phyloP scores from a whole-genome alignment of 495 filamentous ascomycete genomes.

The Penicillium goetzii region DNA sequence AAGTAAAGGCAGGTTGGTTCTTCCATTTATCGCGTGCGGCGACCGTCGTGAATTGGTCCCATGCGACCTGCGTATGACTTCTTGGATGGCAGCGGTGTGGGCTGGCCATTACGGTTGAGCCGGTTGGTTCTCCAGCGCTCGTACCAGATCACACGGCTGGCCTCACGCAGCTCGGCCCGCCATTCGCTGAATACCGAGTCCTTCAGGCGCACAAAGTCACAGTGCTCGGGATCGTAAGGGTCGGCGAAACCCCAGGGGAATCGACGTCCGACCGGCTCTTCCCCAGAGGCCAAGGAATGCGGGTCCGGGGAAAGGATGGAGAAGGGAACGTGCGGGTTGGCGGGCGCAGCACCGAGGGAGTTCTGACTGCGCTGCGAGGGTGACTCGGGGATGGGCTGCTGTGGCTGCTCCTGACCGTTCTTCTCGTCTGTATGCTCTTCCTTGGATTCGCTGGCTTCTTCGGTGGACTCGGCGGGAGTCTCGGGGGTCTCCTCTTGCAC shows the following conservation, averaged over 20 bases:
- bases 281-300: slow-evolving; percentile 70
- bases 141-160: slow-evolving; percentile 92
- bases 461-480: slow-evolving; percentile 19
- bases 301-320: slow-evolving; percentile 93
- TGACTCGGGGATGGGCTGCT: slow-evolving; percentile 18
- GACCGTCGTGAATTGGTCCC: slow-evolving; percentile 37
- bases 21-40: slow-evolving; percentile 38
- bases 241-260: slow-evolving; percentile 98
- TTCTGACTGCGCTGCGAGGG: slow-evolving; percentile 37
- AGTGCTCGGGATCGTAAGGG: slow-evolving; percentile 86
- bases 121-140: slow-evolving; percentile 90
- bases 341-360: slow-evolving; percentile 27
- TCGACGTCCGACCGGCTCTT: slow-evolving; percentile 68
- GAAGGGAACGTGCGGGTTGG: slow-evolving; percentile 66
- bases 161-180: slow-evolving; percentile 87
- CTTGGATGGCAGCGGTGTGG: slow-evolving; percentile 28
- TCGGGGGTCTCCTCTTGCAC: slow-evolving; percentile 24
- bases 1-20: neutral
- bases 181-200: slow-evolving; percentile 93
- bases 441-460: slow-evolving; percentile 30
- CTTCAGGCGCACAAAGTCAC: slow-evolving; percentile 90
- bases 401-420: slow-evolving; percentile 11
- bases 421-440: slow-evolving; percentile 17
- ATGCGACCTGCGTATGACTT: slow-evolving; percentile 37
- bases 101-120: slow-evolving; percentile 49